Percentiles rank a stretch among this genome's conserved stretches.
These are phyloP conservation scores for Globisporangium takayamanum DNA, from an alignment of 352 stramenopile genomes.

Conservation along the genomic window DNA sequence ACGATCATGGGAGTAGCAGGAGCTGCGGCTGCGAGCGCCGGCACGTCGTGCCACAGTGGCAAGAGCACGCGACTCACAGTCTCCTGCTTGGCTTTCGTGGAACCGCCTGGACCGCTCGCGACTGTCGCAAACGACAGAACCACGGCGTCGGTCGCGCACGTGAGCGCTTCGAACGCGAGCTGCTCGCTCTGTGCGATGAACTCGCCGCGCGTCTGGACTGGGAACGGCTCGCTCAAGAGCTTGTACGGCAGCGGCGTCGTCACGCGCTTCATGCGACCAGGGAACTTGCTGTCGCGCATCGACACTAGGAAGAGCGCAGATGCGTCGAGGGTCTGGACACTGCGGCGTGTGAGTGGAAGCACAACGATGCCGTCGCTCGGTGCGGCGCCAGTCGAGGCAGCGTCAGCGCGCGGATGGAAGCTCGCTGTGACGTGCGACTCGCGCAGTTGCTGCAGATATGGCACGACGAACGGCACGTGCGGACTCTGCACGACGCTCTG, in stretches of 20 bases:
- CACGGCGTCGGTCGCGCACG: constrained; percentile 23
- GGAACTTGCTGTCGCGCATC: constrained; percentile 77
- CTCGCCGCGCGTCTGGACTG: constrained; percentile 47
- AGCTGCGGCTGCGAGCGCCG: not conserved
- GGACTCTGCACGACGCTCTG: constrained; percentile 50
- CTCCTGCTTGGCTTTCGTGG: constrained; percentile 11
- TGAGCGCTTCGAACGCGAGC: constrained; percentile 43
- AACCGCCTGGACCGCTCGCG: constrained; percentile 2
- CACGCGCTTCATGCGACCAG: constrained; percentile 62
- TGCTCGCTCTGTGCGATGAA: constrained; percentile 40
- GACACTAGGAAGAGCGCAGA: constrained; percentile 48
- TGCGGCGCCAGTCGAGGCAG: not conserved
- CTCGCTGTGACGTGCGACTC: constrained; percentile 20
- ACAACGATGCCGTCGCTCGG: constrained; percentile 28
- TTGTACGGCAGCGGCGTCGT: constrained; percentile 50
- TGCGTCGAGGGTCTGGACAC: constrained; percentile 28
- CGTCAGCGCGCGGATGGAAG: not conserved
- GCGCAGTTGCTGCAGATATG: constrained; percentile 62
- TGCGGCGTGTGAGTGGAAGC: constrained; percentile 35
- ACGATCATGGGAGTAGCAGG: not conserved
- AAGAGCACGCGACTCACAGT: constrained; percentile 27
- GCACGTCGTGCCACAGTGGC: constrained; percentile 17
- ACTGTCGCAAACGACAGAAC: constrained; percentile 51
- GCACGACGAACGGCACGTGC: constrained; percentile 60
- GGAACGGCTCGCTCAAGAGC: constrained; percentile 44